Base-by-base conservation (phyloP, 2,329 filamentous ascomycete genomes). In the Ceratocystis ficicola region DNA sequence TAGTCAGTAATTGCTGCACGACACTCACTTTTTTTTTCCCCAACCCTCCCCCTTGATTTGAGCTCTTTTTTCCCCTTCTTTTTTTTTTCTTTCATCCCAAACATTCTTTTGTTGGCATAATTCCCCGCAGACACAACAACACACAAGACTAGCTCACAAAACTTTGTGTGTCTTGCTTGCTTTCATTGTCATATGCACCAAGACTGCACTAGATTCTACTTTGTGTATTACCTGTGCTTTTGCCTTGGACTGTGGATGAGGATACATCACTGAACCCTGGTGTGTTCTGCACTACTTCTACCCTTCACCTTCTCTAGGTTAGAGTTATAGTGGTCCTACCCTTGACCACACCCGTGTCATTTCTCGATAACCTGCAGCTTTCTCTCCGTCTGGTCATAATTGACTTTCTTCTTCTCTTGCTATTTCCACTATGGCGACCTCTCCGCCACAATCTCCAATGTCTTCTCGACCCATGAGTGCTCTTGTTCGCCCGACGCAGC, bases 391-490 rank as follows among this genome's bases (percentile, higher is more conserved):
- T 59, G 17, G 15, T 8, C 55, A n/a, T 36, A 7, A 59, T 20
- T 10, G 55, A 30, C 17, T 8, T 59, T n/a, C 22, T 59, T 8
- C 55, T 32, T 7, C 12, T n/a, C 15, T n/a, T 17, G 8, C 28
- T 59, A 28, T 52, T 36, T 59, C 44, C 41, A 60, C 22, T 60
- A 88, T 88, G 86, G 83, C 85, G 72, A 80, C 79, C 75, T 88
- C 87, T 75, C 87, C 86, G 76, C 87, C 87, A 74, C 80, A 78
- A 68, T 90, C 87, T 73, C 87, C 80, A 73, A 76, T 76, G 68
- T 78, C 82, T 70, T 78, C 81, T 75, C 84, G 90, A 75, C 90
- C 91, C 65, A 80, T 90, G 80, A 95, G 89, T 78, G 86, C 85
- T 74, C 86, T 95, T 79, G 84, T 91, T 72, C 86, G 87, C 72